Percentiles rank a stretch among this genome's conserved stretches.
phyloP scores from a whole-genome alignment of 2,329 filamentous ascomycete genomes.

The Lachnellula arida region DNA sequence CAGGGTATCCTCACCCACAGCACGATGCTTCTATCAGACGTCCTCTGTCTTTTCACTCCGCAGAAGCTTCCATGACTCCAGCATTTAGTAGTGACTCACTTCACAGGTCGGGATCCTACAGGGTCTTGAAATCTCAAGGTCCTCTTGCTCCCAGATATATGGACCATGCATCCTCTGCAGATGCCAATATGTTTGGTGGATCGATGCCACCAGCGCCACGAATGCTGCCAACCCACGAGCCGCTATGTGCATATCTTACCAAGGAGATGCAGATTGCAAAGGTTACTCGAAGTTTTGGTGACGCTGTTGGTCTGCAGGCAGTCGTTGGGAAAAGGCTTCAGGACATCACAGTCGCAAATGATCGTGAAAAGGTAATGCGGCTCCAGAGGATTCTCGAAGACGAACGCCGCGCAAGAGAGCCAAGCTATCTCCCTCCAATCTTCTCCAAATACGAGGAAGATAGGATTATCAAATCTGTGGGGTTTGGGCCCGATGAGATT shows the following conservation, averaged over 20 bases:
- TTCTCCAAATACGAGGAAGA: slow-evolving; percentile 49
- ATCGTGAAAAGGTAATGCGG: slow-evolving; percentile 47
- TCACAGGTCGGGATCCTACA: slow-evolving; percentile 45
- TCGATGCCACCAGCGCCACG: slow-evolving; percentile 21
- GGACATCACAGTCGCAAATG: slow-evolving; percentile 48
- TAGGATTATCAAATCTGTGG: slow-evolving; percentile 49
- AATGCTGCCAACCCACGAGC: slow-evolving; percentile 40
- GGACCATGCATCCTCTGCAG: slow-evolving; percentile 45
- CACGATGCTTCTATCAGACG: slow-evolving; percentile 35
- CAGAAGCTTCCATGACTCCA: slow-evolving; percentile 39
- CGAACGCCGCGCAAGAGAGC: slow-evolving; percentile 49
- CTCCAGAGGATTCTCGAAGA: slow-evolving; percentile 51
- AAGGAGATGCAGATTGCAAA: slow-evolving; percentile 55
- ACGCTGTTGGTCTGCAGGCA: slow-evolving; percentile 47
- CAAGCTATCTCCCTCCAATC: slow-evolving; percentile 62
- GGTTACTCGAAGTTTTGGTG: slow-evolving; percentile 50
- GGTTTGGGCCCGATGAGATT: slow-evolving; percentile 50
- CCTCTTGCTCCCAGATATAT: slow-evolving; percentile 45
- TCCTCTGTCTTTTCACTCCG: slow-evolving; percentile 47
- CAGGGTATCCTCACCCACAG: slow-evolving; percentile 26
- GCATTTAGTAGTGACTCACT: slow-evolving; percentile 39
- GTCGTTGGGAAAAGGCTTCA: slow-evolving; percentile 47
- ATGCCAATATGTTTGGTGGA: slow-evolving; percentile 45
- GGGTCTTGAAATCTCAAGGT: slow-evolving; percentile 52
- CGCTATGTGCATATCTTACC: slow-evolving; percentile 51